Evolutionary conservation across 768 basidiomycete species (phyloP), one percentile per base, ranked within the genome.

Genomic region (Rhizopogon vesiculosus): DNA sequence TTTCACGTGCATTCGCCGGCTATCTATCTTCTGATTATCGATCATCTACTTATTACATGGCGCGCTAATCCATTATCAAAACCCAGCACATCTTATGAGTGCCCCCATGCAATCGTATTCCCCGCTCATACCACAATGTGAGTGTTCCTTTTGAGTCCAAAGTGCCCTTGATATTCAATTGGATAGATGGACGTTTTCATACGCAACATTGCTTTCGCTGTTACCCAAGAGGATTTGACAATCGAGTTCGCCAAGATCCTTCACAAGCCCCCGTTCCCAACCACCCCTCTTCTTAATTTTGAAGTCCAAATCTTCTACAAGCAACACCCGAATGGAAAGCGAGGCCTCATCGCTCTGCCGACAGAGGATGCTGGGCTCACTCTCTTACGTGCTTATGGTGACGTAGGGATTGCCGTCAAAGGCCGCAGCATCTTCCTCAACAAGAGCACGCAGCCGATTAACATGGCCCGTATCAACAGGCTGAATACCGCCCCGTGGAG

Each of bases 101-200:
- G 22, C 48, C 55, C 48, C 50, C 10, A n/a, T 45, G 22, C 28
- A 25, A 44, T 35, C 19, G 39, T 54, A 40, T 29, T 42, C 29
- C 43, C 44, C 38, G 2, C 13, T 22, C 46, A 45, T 41, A n/a
- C 43, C 50, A 46, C 54, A 54, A 56, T 57, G 69, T 69, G 56
- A 68, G 66, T 40, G 7, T 5, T 25, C 19, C 54, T 28, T 51
- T 49, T 42, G 3, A 10, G 12, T 15, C 35, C 15, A 35, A n/a
- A 49, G 22, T 13, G 3, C 13, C 19, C 22, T 22, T 15, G 5
- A 2, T 25, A 49, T 38, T 49, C 4, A 49, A 22, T 6, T 25
- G 33, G 35, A 9, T 49, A 49, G 51, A 74, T 74, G 73, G 69
- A 74, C 5, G 29, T 74, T 18, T 74, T 64, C 61, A 71, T 74